Base-by-base conservation (phyloP, 345 rosid genomes). In the Murraya koenigii region DNA sequence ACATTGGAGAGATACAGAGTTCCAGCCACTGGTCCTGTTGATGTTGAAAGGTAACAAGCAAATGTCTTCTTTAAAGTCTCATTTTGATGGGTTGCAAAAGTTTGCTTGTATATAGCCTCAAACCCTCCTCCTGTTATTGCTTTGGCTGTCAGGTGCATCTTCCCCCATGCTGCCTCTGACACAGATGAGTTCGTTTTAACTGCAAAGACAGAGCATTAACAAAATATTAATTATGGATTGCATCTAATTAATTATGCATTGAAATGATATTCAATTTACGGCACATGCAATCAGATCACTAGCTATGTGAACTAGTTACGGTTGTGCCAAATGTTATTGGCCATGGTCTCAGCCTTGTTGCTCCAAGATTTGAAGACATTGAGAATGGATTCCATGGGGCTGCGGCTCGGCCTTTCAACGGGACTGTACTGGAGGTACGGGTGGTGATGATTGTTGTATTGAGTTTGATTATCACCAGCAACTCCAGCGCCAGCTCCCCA, bases 11-110 rank as follows among this genome's bases (percentile, higher is more conserved):
- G 85, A 65, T 88, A 88, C 17, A 90, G 86, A 41, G 91, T 87
- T 35, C 93, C 93, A 3, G 91, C 83, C 3, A 86, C 94, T 0
- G 91, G 94, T 26, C 91, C 93, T 0, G 91, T 80, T 1, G 90
- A 71, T 19, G 94, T 90, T 19, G 94, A 90, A 20, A 85, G 76
- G 77, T 90, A 88, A 77, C 94, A 87, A 2, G 91, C 89, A 67
- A 90, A 90, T 33, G 84, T 75, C 81, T 87, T 90, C 79, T 79
- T 85, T 47, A 88, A 84, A 65, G 4, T 82, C 82, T 90, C 91
- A 7, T 84, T 83, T 17, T 84, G 79, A 47, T 68, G 68, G 25
- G 90, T 86, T 1, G 80, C 39, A 56, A 90, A 88, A 13, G 88
- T 85, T 78, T 85, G 87, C 83, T 78, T 88, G 85, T 84, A 90